Evolutionary conservation across 2,329 filamentous ascomycete species (phyloP).

Genomic region (Fonsecaea pedrosoi): DNA sequence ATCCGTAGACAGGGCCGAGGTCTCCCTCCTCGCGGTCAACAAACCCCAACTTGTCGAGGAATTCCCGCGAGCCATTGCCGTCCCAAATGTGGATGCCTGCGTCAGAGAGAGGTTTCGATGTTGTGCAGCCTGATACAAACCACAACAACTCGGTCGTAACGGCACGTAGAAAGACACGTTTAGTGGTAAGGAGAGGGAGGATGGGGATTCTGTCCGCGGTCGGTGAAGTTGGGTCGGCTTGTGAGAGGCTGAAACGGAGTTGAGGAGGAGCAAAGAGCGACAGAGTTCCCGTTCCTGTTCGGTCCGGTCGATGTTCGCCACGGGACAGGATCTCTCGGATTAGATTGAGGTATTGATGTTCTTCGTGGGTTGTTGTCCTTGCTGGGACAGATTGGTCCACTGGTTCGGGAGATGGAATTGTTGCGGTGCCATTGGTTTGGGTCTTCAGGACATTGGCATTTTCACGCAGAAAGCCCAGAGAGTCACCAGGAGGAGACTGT

Average conservation of each 20-base stretch:
- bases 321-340: conserved; percentile 81
- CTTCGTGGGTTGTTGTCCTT: conserved; percentile 67
- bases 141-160: conserved; percentile 92
- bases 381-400: not conserved
- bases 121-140: conserved; percentile 88
- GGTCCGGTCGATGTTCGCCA: conserved; percentile 88
- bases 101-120: conserved; percentile 75
- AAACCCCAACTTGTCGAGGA: conserved; percentile 84
- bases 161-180: conserved; percentile 91
- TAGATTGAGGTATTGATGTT: conserved; percentile 90
- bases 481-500: conserved; percentile 26
- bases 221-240: conserved; percentile 51
- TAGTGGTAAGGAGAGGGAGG: conserved; percentile 93
- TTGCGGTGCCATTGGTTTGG: conserved; percentile 12
- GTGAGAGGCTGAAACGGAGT: conserved; percentile 83
- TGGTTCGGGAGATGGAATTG: conserved; percentile 1
- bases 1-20: conserved; percentile 93
- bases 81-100: conserved; percentile 97
- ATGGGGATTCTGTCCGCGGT: conserved; percentile 61
- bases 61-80: conserved; percentile 89
- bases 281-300: conserved; percentile 90
- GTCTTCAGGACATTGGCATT: conserved; percentile 32
- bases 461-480: conserved; percentile 36
- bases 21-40: conserved; percentile 84
- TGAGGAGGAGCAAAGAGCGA: conserved; percentile 87